These are phyloP conservation scores for Claviceps arundinis DNA, from an alignment of 2,329 filamentous ascomycete genomes.

Conservation along the genomic window DNA sequence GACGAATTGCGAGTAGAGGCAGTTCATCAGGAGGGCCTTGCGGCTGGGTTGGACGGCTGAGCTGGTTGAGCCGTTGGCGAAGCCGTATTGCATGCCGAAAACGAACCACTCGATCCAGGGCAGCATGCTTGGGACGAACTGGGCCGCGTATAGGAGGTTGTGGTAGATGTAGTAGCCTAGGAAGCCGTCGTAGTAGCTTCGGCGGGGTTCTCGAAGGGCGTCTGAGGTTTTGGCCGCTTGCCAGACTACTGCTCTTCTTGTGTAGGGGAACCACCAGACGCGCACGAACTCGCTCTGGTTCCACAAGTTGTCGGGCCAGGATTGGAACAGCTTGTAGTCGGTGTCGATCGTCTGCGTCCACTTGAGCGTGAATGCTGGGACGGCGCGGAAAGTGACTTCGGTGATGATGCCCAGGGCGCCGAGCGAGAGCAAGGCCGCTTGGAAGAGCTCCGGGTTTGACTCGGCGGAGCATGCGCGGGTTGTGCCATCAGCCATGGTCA, in stretches of 20 bases:
- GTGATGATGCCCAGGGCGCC: conserved; percentile 85
- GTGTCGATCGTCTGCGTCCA: conserved; percentile 73
- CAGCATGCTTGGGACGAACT: conserved; percentile 64
- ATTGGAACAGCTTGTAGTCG: conserved; percentile 52
- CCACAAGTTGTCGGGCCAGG: conserved; percentile 69
- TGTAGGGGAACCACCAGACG: conserved; percentile 97
- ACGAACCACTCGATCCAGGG: conserved; percentile 93
- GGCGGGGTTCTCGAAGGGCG: conserved; percentile 42
- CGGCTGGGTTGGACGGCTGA: conserved; percentile 70
- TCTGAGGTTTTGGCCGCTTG: conserved; percentile 65
- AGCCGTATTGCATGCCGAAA: conserved; percentile 95
- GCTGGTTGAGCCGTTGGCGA: conserved; percentile 53
- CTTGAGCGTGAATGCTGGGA: conserved; percentile 67
- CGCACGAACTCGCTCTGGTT: conserved; percentile 75
- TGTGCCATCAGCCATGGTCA: conserved; percentile 71
- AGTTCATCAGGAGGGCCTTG: conserved; percentile 84
- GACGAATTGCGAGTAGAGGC: conserved; percentile 94
- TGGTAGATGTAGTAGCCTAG: conserved; percentile 88
- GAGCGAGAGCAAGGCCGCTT: conserved; percentile 73
- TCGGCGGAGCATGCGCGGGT: conserved; percentile 57
- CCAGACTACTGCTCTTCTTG: conserved; percentile 79
- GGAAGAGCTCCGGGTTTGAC: conserved; percentile 67
- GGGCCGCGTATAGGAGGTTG: conserved; percentile 69
- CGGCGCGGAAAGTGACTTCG: conserved; percentile 74
- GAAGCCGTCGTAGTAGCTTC: conserved; percentile 66